phyloP scores from a whole-genome alignment of 2,329 filamentous ascomycete genomes.

The Fusarium longipes region DNA sequence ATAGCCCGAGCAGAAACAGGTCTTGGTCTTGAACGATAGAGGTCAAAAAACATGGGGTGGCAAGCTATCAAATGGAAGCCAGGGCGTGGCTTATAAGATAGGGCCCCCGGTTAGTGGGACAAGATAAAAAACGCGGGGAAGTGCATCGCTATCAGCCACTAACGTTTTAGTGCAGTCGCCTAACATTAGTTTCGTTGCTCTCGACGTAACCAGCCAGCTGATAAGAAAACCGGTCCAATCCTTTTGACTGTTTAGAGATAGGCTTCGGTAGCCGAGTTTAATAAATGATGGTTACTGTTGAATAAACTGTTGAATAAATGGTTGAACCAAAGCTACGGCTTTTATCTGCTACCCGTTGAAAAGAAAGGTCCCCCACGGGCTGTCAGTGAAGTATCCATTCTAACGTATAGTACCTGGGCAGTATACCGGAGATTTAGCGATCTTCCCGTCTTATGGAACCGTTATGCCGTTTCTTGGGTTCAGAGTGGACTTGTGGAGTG shows the following conservation, averaged over 20 bases:
- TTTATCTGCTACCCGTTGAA: neutral
- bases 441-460: neutral
- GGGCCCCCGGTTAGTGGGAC: conserved; percentile 8
- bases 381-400: too few relatives aligned
- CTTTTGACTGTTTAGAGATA: conserved; percentile 9
- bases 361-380: neutral
- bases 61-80: conserved; percentile 14
- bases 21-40: neutral
- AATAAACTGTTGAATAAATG: neutral
- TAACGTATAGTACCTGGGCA: neutral
- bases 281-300: neutral
- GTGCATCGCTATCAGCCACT: conserved; percentile 39
- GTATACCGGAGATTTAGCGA: neutral
- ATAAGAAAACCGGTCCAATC: conserved; percentile 23
- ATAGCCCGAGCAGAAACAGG: neutral
- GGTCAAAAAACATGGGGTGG: conserved; percentile 18
- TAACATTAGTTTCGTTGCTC: neutral
- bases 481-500: neutral
- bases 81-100: neutral
- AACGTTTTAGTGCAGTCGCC: conserved; percentile 10
- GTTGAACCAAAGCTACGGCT: neutral
- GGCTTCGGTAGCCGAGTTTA: conserved; percentile 7
- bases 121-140: conserved; percentile 42
- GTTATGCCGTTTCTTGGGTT: neutral
- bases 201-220: conserved; percentile 15